Percentiles rank a stretch among this genome's conserved stretches.
Conservation (phyloP, 1,284 basidiomycete species). For the Rhodotorula mucilaginosa region DNA sequence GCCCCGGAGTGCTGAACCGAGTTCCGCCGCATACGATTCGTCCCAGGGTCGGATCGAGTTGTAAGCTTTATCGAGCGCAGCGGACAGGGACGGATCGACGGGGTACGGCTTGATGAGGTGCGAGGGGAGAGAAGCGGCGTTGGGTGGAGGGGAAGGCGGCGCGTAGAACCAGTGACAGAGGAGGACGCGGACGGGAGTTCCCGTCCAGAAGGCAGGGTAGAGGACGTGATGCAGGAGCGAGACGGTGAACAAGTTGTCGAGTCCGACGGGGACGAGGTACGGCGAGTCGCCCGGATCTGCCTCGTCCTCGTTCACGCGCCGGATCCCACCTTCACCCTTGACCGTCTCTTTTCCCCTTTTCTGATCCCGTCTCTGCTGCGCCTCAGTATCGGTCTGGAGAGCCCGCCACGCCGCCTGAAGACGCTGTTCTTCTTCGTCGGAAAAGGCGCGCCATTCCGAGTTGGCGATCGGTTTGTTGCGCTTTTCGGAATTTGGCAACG, state of each 20-base stretch:
- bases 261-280: constrained; percentile 43
- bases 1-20: constrained; percentile 35
- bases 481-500: constrained; percentile 4
- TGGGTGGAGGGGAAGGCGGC: constrained; percentile 39
- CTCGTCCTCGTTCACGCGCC: constrained; percentile 10
- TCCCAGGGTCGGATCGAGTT: constrained; percentile 48
- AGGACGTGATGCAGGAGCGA: constrained; percentile 38
- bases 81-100: constrained; percentile 45
- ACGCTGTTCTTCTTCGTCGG: constrained; percentile 40
- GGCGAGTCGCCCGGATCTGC: constrained; percentile 24
- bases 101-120: constrained; percentile 43
- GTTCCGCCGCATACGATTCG: constrained; percentile 39
- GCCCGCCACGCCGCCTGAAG: constrained; percentile 37
- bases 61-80: constrained; percentile 49
- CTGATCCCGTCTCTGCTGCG: neutral
- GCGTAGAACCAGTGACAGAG: constrained; percentile 51
- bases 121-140: constrained; percentile 23
- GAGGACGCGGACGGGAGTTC: constrained; percentile 46
- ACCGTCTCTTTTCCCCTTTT: constrained; percentile 15
- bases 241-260: constrained; percentile 46
- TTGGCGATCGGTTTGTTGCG: constrained; percentile 24
- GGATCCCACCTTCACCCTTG: constrained; percentile 16
- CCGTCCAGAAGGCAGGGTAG: constrained; percentile 50
- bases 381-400: constrained; percentile 20
- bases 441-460: constrained; percentile 41